phyloP scores from a whole-genome alignment of 2,329 filamentous ascomycete genomes.

The Fusarium sororula region DNA sequence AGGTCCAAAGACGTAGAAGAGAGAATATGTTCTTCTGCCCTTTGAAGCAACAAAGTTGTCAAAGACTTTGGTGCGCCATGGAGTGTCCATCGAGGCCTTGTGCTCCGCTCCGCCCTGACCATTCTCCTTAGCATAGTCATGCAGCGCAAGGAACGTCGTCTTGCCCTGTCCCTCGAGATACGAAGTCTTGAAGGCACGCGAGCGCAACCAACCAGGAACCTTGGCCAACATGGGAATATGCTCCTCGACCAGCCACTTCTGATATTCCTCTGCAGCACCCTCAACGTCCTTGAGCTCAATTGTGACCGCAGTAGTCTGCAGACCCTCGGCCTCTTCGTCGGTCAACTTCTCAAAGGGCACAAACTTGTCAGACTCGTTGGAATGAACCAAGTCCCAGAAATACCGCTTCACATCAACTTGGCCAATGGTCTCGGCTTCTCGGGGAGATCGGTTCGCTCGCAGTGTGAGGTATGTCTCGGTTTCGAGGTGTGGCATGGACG shows the following conservation, averaged over 20 bases:
- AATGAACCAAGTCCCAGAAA: conserved; percentile 74
- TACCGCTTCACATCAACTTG: conserved; percentile 72
- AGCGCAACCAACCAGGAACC: conserved; percentile 81
- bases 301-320: conserved; percentile 70
- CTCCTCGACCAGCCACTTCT: conserved; percentile 79
- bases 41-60: conserved; percentile 66
- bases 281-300: conserved; percentile 63
- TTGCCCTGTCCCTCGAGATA: conserved; percentile 65
- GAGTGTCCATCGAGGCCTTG: conserved; percentile 69
- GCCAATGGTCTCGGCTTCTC: conserved; percentile 63
- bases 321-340: conserved; percentile 66
- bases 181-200: conserved; percentile 74
- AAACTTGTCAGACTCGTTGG: conserved; percentile 65
- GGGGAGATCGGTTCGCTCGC: conserved; percentile 63
- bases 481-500: conserved; percentile 75
- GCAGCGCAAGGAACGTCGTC: conserved; percentile 68
- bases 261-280: conserved; percentile 61
- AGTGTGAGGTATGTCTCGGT: conserved; percentile 75
- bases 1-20: conserved; percentile 83
- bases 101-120: conserved; percentile 72
- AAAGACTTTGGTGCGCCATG: conserved; percentile 68
- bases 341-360: conserved; percentile 67
- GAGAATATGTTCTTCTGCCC: conserved; percentile 69
- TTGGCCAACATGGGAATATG: conserved; percentile 76
- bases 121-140: conserved; percentile 76